These are phyloP conservation scores for Fusarium compactum DNA, from an alignment of 2,329 filamentous ascomycete species.

Conservation along the genomic window DNA sequence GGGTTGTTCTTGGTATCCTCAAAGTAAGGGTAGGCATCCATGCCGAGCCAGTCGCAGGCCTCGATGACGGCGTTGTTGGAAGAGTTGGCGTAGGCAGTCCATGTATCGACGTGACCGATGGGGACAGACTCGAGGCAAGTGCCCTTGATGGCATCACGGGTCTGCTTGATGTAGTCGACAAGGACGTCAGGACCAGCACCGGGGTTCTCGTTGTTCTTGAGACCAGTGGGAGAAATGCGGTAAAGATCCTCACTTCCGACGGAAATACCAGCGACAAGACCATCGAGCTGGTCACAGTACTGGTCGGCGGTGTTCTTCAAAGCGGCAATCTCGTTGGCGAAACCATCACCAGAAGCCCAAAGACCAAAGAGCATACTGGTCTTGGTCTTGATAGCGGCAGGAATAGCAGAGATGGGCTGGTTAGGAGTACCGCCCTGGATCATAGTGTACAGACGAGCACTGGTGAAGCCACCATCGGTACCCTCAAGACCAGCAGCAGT, in stretches of 20 bases:
- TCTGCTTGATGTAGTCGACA: constrained; percentile 76
- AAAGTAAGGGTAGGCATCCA: constrained; percentile 90
- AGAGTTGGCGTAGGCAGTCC: constrained; percentile 81
- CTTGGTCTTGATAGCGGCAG: constrained; percentile 83
- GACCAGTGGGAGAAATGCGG: constrained; percentile 78
- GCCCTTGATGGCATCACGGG: constrained; percentile 71
- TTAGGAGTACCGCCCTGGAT: constrained; percentile 75
- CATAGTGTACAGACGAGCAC: constrained; percentile 81
- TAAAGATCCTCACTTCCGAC: constrained; percentile 90
- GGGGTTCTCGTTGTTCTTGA: constrained; percentile 69
- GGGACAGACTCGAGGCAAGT: constrained; percentile 69
- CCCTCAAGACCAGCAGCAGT: constrained; percentile 72
- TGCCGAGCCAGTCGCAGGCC: constrained; percentile 81
- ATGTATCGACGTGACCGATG: constrained; percentile 90
- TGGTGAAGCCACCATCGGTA: constrained; percentile 72
- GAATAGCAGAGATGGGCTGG: constrained; percentile 77
- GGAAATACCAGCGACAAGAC: constrained; percentile 82
- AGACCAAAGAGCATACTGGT: constrained; percentile 85
- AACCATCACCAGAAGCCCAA: constrained; percentile 80
- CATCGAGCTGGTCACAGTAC: constrained; percentile 75
- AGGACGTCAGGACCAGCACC: constrained; percentile 74
- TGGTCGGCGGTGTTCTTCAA: constrained; percentile 75
- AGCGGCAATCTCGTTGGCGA: constrained; percentile 80
- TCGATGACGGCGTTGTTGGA: constrained; percentile 78
- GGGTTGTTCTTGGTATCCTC: constrained; percentile 75